Conservation (phyloP, 2,329 filamentous ascomycete genomes). For the Curvularia sp. region DNA sequence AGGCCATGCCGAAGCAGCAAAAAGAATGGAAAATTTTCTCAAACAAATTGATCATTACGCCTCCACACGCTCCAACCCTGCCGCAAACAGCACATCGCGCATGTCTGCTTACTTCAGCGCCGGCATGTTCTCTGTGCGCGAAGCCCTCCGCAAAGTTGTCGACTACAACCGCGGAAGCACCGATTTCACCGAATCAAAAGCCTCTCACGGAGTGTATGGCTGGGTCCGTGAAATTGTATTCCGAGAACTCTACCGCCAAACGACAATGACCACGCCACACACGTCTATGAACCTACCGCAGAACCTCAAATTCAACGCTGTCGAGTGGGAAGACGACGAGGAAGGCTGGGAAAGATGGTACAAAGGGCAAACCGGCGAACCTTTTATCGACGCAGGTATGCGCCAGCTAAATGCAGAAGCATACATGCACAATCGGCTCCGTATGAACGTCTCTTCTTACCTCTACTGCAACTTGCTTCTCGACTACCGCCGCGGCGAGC, state of each 20-base stretch:
- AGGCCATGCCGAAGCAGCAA: constrained; percentile 53
- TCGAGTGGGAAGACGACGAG: constrained; percentile 60
- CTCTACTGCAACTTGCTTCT: constrained; percentile 59
- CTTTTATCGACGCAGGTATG: constrained; percentile 62
- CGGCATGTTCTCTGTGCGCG: constrained; percentile 56
- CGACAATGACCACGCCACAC: constrained; percentile 56
- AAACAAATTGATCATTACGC: constrained; percentile 54
- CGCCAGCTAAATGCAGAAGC: constrained; percentile 58
- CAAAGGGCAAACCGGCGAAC: constrained; percentile 57
- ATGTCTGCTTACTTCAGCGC: constrained; percentile 57
- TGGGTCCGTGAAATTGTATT: constrained; percentile 63
- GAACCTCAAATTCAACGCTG: constrained; percentile 61
- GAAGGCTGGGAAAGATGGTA: constrained; percentile 60
- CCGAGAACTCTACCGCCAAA: constrained; percentile 60
- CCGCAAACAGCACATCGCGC: constrained; percentile 52
- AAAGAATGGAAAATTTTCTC: constrained; percentile 54
- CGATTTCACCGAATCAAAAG: constrained; percentile 54
- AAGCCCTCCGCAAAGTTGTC: constrained; percentile 53
- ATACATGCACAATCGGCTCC: constrained; percentile 61
- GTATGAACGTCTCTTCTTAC: constrained; percentile 60
- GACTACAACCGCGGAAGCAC: constrained; percentile 53
- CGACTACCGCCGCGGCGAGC: constrained; percentile 59
- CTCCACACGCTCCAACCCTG: constrained; percentile 53
- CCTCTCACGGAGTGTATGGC: constrained; percentile 49
- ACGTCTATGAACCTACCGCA: constrained; percentile 60